Evolutionary conservation across 2,329 filamentous ascomycete genomes (phyloP).

Genomic region (Aspergillus sp.): DNA sequence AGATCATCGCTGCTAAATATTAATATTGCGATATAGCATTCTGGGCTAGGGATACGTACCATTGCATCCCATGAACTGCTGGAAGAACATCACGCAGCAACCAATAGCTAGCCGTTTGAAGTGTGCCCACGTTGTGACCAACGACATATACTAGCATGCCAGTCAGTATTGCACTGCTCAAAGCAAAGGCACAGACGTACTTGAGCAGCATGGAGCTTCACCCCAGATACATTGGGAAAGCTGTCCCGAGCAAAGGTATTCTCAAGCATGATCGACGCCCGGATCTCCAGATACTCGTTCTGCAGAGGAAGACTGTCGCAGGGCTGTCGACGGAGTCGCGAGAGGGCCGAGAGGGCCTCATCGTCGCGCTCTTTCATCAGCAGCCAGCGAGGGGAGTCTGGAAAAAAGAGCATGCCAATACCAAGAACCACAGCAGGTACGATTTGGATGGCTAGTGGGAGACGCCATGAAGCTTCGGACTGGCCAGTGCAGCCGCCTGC

Average conservation of each 20-base stretch:
- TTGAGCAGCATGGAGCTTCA: constrained; percentile 33
- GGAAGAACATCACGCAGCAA: constrained; percentile 42
- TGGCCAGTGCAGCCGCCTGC: constrained; percentile 50
- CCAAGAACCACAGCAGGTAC: constrained; percentile 40
- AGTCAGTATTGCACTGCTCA: too few species aligned
- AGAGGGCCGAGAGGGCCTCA: constrained; percentile 49
- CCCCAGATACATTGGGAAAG: constrained; percentile 29
- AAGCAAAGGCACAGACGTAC: constrained; percentile 10
- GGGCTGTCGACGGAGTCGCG: constrained; percentile 42
- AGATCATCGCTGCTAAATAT: constrained; percentile 42
- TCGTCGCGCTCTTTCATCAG: constrained; percentile 48
- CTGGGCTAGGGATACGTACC: constrained; percentile 20
- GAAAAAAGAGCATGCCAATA: constrained; percentile 50
- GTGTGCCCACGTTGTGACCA: constrained; percentile 35
- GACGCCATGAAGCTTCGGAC: constrained; percentile 49
- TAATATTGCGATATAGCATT: neutral
- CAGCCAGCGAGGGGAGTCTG: constrained; percentile 56
- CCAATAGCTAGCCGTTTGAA: constrained; percentile 42
- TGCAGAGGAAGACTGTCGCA: constrained; percentile 47
- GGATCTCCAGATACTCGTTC: constrained; percentile 53
- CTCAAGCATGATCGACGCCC: constrained; percentile 44
- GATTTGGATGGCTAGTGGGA: constrained; percentile 51
- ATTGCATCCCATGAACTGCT: constrained; percentile 52
- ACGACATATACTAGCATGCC: constrained; percentile 29
- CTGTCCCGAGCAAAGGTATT: constrained; percentile 32